phyloP scores from a whole-genome alignment of 169 alveolate species.

The Babesia bigemina region DNA sequence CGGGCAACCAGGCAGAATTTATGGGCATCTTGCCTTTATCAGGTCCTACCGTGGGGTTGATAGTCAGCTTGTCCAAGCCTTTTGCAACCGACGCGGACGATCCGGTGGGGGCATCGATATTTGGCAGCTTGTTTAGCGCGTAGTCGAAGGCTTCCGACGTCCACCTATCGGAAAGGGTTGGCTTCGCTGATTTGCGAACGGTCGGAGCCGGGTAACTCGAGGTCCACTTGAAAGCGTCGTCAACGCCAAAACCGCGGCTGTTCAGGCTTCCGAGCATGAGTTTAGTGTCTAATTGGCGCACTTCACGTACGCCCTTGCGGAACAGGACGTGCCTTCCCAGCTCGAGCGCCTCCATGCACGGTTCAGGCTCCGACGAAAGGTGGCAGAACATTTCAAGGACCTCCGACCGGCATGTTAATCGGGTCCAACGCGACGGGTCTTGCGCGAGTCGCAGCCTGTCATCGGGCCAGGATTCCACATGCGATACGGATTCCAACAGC shows the following conservation, averaged over 20 bases:
- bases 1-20: constrained; percentile 13
- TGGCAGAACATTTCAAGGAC: constrained; percentile 40
- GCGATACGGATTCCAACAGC: constrained; percentile 21
- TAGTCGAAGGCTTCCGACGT: constrained; percentile 15
- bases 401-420: constrained; percentile 5
- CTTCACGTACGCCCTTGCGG: constrained; percentile 13
- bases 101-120: background rate
- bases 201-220: background rate
- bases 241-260: background rate
- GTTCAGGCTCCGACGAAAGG: constrained; percentile 27
- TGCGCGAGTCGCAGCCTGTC: background rate
- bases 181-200: background rate
- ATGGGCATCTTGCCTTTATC: background rate
- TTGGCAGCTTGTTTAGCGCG: constrained; percentile 3
- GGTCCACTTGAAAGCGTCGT: constrained; percentile 2
- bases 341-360: constrained; percentile 22
- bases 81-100: background rate
- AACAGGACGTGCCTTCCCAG: constrained; percentile 11
- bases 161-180: constrained; percentile 9
- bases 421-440: background rate
- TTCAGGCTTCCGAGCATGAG: constrained; percentile 1
- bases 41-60: background rate
- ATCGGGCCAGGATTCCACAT: background rate
- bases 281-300: constrained; percentile 10
- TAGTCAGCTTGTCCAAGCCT: constrained; percentile 2